Percentiles rank a stretch among this genome's conserved stretches.
These are phyloP conservation scores for Phytophthora europaea DNA, from an alignment of 352 stramenopile species.

Conservation along the genomic window DNA sequence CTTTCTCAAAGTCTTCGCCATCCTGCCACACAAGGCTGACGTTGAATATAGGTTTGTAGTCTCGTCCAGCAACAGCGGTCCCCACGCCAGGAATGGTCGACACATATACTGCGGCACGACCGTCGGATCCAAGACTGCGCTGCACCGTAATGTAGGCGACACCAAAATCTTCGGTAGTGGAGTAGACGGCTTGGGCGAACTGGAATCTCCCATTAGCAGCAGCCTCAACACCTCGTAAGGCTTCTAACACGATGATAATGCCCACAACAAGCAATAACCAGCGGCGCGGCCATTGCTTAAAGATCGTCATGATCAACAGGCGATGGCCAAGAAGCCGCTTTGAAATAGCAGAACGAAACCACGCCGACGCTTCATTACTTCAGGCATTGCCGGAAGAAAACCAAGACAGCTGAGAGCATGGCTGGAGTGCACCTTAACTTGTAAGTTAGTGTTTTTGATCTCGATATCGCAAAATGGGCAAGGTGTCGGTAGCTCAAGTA, in stretches of 20 bases:
- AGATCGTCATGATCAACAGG: conserved; percentile 25
- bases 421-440: not conserved
- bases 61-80: conserved; percentile 58
- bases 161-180: conserved; percentile 70
- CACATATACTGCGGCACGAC: conserved; percentile 71
- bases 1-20: conserved; percentile 72
- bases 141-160: conserved; percentile 75
- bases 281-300: not conserved
- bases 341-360: conserved; percentile 26
- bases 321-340: conserved; percentile 10
- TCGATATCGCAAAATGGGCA: conserved; percentile 36
- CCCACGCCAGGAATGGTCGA: conserved; percentile 53
- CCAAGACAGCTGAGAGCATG: not conserved
- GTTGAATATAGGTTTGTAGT: conserved; percentile 74
- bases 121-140: conserved; percentile 68
- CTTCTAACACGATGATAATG: not conserved
- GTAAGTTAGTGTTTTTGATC: conserved; percentile 7
- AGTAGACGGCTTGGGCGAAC: conserved; percentile 65
- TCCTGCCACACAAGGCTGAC: conserved; percentile 83
- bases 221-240: conserved; percentile 7
- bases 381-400: not conserved
- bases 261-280: conserved; percentile 6
- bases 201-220: conserved; percentile 59
- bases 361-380: conserved; percentile 21
- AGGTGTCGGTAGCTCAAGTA: conserved; percentile 30